Evolutionary conservation across 2,329 filamentous ascomycete species (phyloP), one percentile per base, ranked within the genome.

Genomic region (Apiospora hydei): DNA sequence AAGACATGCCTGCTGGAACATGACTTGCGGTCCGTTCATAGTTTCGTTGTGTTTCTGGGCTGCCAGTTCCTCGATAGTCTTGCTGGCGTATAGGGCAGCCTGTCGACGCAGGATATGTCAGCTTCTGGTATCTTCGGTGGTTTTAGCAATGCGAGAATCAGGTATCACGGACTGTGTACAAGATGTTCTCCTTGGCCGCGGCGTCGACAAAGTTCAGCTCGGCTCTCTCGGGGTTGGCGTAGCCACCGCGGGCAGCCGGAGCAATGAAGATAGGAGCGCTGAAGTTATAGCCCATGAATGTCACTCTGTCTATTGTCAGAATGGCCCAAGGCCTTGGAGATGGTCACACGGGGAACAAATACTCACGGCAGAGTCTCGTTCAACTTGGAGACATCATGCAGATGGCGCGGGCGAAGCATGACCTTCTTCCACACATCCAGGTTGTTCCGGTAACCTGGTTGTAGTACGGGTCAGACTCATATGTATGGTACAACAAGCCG

Each of bases 371-470:
- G 75, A 1, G 79, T 79, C 21, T 80, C 75, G 49, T 83, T 82
- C 26, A 83, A 76, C 16, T 77, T 76, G 11, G 76, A 76, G 57
- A 86, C 82, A 71, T 85, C 82, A 34, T 76, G 76, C 71, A 86
- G 71, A 34, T 83, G 80, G 47, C 83, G 80, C 69, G 85, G 83
- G 53, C 85, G 81, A 38, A 87, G 78, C 53, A 82, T 81, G 70
- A 83, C 84, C 72, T 85, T 84, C 49, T 82, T 77, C 81, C 82
- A 88, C 53, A 85, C 82, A 71, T 87, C 85, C 7, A 88, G 81
- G 76, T 88, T 87, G 79, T 87, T 85, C 67, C 85, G 82, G 81
- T 88, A 88, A 0, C 83, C 81, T 71, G 34, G 5, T 38, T 38
- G 34, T 8, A 4, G 7, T 61, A 61, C 7, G 21, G 6, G 21